Conservation (phyloP, 2,329 filamentous ascomycete genomes). For the Leptodontidium sp. region DNA sequence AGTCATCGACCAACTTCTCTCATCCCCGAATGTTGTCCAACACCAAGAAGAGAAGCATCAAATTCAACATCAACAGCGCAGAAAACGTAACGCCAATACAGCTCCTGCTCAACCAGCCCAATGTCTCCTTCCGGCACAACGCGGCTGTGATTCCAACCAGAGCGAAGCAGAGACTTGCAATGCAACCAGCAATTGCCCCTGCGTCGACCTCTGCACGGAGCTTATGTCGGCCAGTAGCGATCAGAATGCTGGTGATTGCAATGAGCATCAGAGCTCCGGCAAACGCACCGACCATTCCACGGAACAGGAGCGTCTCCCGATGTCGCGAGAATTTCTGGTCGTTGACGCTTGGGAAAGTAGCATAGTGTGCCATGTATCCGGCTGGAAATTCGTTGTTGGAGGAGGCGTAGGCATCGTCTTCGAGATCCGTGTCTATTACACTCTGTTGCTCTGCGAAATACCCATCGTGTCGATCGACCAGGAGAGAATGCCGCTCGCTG, state of each 20-base stretch:
- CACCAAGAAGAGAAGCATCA: constrained; percentile 61
- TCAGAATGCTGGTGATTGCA: constrained; percentile 69
- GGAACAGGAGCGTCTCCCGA: constrained; percentile 64
- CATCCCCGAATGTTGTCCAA: constrained; percentile 47
- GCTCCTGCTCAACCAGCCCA: constrained; percentile 54
- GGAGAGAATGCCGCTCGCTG: constrained; percentile 40
- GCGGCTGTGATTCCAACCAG: constrained; percentile 67
- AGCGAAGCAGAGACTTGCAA: constrained; percentile 70
- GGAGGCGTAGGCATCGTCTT: constrained; percentile 61
- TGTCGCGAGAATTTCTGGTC: constrained; percentile 60
- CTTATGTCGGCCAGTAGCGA: constrained; percentile 72
- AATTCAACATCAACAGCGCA: constrained; percentile 57
- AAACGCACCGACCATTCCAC: constrained; percentile 62
- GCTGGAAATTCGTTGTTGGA: constrained; percentile 53
- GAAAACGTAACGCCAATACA: constrained; percentile 55
- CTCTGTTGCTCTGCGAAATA: constrained; percentile 37
- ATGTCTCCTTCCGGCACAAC: constrained; percentile 58
- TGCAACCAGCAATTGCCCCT: constrained; percentile 73
- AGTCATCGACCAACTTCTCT: neutral
- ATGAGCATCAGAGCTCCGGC: constrained; percentile 69
- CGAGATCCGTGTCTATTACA: constrained; percentile 52
- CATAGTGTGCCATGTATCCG: constrained; percentile 64
- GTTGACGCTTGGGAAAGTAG: constrained; percentile 58
- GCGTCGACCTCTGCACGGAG: constrained; percentile 76
- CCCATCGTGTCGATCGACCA: constrained; percentile 38